A percentile compares a stretch with the other conserved stretches of the same genome.
Evolutionary conservation across 1,284 basidiomycete species (phyloP).

Genomic region (Leccinum fuscescens): DNA sequence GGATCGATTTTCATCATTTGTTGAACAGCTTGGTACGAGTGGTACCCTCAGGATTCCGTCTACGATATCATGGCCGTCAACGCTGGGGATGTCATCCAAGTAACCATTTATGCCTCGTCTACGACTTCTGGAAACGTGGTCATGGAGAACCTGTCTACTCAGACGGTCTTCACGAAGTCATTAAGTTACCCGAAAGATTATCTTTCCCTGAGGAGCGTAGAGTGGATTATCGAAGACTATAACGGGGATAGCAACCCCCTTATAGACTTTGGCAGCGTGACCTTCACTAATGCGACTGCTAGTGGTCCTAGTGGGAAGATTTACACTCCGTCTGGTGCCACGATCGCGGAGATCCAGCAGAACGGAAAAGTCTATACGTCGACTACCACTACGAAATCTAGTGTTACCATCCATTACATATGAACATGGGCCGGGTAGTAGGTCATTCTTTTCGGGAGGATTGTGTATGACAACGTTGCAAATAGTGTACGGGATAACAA

Average conservation of each 20-base stretch:
- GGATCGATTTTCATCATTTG: neutral
- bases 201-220: slow-evolving; percentile 22
- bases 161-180: neutral
- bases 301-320: slow-evolving; percentile 1
- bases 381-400: slow-evolving; percentile 2
- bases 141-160: slow-evolving; percentile 20
- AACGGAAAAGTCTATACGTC: slow-evolving; percentile 13
- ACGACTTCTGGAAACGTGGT: slow-evolving; percentile 19
- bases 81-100: slow-evolving; percentile 14
- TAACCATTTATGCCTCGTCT: slow-evolving; percentile 17
- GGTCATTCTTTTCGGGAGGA: neutral
- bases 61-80: slow-evolving; percentile 12
- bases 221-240: slow-evolving; percentile 30
- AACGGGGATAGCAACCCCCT: neutral
- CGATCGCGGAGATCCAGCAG: slow-evolving; percentile 19
- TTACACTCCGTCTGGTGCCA: slow-evolving; percentile 14
- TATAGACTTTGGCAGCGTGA: slow-evolving; percentile 20
- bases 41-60: slow-evolving; percentile 11
- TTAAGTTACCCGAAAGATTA: slow-evolving; percentile 13
- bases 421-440: neutral
- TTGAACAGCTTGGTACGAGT: slow-evolving; percentile 23
- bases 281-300: slow-evolving; percentile 18
- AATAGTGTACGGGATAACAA: neutral
- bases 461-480: neutral
- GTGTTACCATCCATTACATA: slow-evolving; percentile 5